Evolutionary conservation across 176 grass and related monocot genomes (phyloP), one percentile per base, ranked within the genome.

Genomic region (Hsuehochloa calcarea): DNA sequence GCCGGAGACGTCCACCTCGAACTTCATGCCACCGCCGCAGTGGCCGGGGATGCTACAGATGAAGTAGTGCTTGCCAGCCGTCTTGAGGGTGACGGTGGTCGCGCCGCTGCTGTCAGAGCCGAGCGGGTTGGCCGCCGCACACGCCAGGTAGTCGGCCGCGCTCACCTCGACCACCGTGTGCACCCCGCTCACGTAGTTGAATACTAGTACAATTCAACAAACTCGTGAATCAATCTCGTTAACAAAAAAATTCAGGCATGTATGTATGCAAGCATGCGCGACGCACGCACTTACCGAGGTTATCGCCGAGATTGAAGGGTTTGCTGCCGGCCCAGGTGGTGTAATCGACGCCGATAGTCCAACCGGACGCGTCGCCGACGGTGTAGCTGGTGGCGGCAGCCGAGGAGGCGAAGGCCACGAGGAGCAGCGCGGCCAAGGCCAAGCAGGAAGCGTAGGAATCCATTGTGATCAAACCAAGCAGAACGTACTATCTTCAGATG

Each of bases 11-110:
- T 85, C 80, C 29, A 97, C 83, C 58, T 88, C 79, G 40, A 97
- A 67, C 92, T 94, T 97, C 94, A 97, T 97, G 39, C 94, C 94
- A 12, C 72, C 83, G 20, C 70, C 27, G 92, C 94, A 97, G 88
- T 94, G 94, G 4, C 90, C 90, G 0, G 94, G 3, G 10, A 94
- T 47, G 83, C 85, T 80, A 68, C 94, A 94, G 61, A 97, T 87
- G 90, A 85, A 97, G 90, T 97, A 94, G 80, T 89, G 94, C 68
- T 56, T 90, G n/a, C 94, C 92, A 12, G 40, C 8, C 17, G 92
- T 92, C 79, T 86, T 94, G 75, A 97, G 92, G 0, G 72, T n/a
- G 56, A 94, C 41, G 41, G 90, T 89, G 31, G 83, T 97, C 1
- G 83, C 46, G 60, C 94, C 94, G 80, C 88, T 94, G 83, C 40